Percentiles rank a stretch among this genome's conserved stretches.
These are phyloP conservation scores for Euphorbia corollata DNA, from an alignment of 441 rosid species.

Conservation along the genomic window DNA sequence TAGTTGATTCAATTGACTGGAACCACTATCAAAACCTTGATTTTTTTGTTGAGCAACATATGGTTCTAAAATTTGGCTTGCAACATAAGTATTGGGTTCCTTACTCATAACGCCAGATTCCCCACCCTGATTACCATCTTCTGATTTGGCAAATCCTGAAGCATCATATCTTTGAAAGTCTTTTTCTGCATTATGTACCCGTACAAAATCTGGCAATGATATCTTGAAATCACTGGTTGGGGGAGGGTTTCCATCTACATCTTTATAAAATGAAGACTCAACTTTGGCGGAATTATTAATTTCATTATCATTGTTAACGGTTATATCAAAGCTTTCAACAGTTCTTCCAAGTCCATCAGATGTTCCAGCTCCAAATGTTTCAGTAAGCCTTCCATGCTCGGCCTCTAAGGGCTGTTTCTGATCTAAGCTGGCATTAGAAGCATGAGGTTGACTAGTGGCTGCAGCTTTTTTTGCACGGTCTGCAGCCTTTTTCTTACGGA, in stretches of 20 bases:
- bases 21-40: constrained; percentile 28
- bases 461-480: constrained; percentile 66
- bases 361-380: constrained; percentile 47
- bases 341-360: constrained; percentile 40
- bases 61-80: constrained; percentile 27
- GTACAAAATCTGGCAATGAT: constrained; percentile 21
- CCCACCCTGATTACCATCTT: constrained; percentile 23
- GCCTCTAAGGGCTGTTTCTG: constrained; percentile 34
- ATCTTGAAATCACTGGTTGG: constrained; percentile 30
- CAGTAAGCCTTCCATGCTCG: constrained; percentile 31
- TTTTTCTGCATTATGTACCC: constrained; percentile 26
- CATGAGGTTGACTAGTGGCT: constrained; percentile 30
- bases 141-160: constrained; percentile 29
- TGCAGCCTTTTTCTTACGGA: constrained; percentile 93
- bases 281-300: constrained; percentile 23
- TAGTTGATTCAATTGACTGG: constrained; percentile 17
- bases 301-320: constrained; percentile 16
- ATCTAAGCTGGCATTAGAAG: constrained; percentile 31
- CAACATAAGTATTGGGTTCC: constrained; percentile 27
- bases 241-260: constrained; percentile 21
- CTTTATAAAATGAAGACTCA: constrained; percentile 29
- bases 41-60: constrained; percentile 27
- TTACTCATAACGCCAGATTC: constrained; percentile 27
- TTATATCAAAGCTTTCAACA: constrained; percentile 17
- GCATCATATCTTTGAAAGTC: constrained; percentile 28